phyloP scores from a whole-genome alignment of 495 filamentous ascomycete genomes.

The Hyaloscypha hepaticicola region DNA sequence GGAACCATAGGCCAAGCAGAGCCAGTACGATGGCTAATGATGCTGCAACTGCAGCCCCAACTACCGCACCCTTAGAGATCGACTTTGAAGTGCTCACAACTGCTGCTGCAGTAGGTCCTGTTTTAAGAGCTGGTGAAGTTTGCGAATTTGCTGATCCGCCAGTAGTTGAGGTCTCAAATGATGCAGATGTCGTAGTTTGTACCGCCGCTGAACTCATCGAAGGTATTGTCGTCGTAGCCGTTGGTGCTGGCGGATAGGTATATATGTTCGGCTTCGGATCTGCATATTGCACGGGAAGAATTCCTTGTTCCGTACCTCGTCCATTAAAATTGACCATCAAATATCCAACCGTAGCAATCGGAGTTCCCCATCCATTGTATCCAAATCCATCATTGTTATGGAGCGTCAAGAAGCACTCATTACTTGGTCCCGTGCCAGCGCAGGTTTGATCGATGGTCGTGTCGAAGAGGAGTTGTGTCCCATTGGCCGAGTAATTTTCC shows the following conservation, averaged over 20 bases:
- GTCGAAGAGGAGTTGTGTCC: constrained; percentile 9
- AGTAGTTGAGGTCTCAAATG: background rate
- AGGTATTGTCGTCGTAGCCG: background rate
- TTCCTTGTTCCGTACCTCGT: background rate
- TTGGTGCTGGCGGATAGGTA: constrained; percentile 10
- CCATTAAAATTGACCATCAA: constrained; percentile 2
- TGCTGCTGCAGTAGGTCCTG: too few species aligned
- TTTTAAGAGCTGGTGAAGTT: too few species aligned
- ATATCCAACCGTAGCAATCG: constrained; percentile 5
- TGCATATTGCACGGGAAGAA: constrained; percentile 7
- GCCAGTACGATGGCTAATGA: background rate
- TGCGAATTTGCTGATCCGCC: too few species aligned
- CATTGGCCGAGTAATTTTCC: constrained; percentile 10
- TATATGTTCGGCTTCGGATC: constrained; percentile 1
- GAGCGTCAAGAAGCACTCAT: constrained; percentile 3
- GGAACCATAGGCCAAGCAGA: background rate
- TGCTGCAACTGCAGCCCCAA: constrained; percentile 3
- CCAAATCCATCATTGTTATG: constrained; percentile 8
- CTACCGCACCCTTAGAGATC: background rate
- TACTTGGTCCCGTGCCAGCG: background rate
- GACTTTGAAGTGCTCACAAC: background rate
- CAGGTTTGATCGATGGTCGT: constrained; percentile 7
- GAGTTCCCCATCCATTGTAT: constrained; percentile 7
- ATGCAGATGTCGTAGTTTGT: background rate
- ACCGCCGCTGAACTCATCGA: background rate